Percentiles rank a stretch among this genome's conserved stretches.
Conservation (phyloP, 768 basidiomycete species). For the Asterophora parasitica region DNA sequence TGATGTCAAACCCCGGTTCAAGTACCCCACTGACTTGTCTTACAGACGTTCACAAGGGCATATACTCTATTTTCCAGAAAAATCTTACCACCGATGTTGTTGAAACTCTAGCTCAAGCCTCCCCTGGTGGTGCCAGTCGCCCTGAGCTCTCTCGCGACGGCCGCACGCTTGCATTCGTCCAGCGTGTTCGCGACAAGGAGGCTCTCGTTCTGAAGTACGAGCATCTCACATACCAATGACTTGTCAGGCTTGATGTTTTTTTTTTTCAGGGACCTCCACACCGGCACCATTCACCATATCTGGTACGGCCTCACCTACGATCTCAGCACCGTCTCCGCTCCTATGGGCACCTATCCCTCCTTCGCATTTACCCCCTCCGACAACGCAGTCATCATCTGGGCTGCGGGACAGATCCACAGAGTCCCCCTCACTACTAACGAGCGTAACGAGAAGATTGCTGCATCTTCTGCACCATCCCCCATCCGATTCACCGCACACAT, state of each 20-base stretch:
- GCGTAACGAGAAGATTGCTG: slow-evolving; percentile 47
- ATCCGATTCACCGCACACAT: slow-evolving; percentile 62
- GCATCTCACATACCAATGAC: background rate
- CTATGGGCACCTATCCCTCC: slow-evolving; percentile 78
- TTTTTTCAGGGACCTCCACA: slow-evolving; percentile 51
- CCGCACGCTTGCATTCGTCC: slow-evolving; percentile 68
- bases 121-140: slow-evolving; percentile 68
- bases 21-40: background rate
- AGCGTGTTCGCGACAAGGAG: slow-evolving; percentile 68
- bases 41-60: slow-evolving; percentile 66
- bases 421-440: slow-evolving; percentile 52
- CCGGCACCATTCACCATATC: slow-evolving; percentile 58
- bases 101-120: slow-evolving; percentile 47
- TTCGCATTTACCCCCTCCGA: slow-evolving; percentile 63
- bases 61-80: slow-evolving; percentile 64
- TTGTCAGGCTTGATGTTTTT: background rate
- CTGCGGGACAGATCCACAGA: slow-evolving; percentile 62
- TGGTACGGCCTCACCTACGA: slow-evolving; percentile 73
- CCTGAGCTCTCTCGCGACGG: slow-evolving; percentile 68
- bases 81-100: slow-evolving; percentile 56
- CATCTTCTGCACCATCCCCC: slow-evolving; percentile 34
- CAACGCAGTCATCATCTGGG: slow-evolving; percentile 66
- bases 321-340: slow-evolving; percentile 56
- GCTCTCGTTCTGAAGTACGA: slow-evolving; percentile 65
- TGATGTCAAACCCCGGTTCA: too few relatives aligned